Conservation (phyloP, 1,139 yeast genomes). For the Hansenula lynferdii region DNA sequence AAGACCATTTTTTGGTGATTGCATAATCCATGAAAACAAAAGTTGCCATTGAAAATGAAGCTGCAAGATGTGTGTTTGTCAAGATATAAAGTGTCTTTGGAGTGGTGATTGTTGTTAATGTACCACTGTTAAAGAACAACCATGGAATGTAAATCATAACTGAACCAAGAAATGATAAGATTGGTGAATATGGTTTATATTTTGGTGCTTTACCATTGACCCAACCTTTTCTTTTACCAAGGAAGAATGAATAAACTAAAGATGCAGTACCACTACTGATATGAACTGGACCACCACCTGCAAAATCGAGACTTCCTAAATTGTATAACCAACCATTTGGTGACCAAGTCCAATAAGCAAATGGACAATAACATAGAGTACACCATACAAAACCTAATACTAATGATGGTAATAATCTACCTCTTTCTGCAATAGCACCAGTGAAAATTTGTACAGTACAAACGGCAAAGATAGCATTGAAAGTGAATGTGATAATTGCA, state of each 20-base stretch:
- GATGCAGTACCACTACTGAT: constrained; percentile 36
- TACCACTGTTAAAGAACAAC: constrained; percentile 50
- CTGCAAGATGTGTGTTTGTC: constrained; percentile 45
- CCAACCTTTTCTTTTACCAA: constrained; percentile 37
- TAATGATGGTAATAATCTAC: constrained; percentile 36
- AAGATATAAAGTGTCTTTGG: constrained; percentile 44
- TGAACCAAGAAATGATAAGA: constrained; percentile 41
- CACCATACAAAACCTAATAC: constrained; percentile 37
- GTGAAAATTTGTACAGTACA: constrained; percentile 44
- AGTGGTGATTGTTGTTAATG: constrained; percentile 35
- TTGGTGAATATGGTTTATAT: constrained; percentile 34
- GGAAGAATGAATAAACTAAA: constrained; percentile 35
- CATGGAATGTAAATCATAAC: constrained; percentile 47
- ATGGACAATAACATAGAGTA: constrained; percentile 39
- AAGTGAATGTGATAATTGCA: constrained; percentile 36
- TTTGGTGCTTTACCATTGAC: constrained; percentile 25
- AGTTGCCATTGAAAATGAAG: constrained; percentile 36
- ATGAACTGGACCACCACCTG: constrained; percentile 49
- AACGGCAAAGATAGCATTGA: constrained; percentile 40
- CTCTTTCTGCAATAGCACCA: constrained; percentile 42
- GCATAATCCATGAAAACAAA: constrained; percentile 32
- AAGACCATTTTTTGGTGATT: constrained; percentile 37
- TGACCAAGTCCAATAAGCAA: constrained; percentile 43
- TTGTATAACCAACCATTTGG: constrained; percentile 38
- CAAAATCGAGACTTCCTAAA: constrained; percentile 41